Evolutionary conservation across 352 stramenopile genomes (phyloP).

Genomic region (Blastocystis sp.): DNA sequence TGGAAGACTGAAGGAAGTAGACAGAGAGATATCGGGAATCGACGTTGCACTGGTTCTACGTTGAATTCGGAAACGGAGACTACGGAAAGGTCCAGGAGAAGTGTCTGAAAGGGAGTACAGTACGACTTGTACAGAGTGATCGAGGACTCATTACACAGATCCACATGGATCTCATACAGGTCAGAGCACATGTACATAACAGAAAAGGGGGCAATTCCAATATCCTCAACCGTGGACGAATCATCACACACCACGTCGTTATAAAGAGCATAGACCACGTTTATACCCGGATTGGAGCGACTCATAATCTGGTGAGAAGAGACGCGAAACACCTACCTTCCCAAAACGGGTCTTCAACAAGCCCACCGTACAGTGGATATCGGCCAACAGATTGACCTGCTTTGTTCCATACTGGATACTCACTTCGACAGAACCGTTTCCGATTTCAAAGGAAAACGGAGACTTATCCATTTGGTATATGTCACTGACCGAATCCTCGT

Average conservation of each 20-base stretch:
- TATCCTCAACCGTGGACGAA: neutral
- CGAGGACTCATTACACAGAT: neutral
- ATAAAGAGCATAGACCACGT: neutral
- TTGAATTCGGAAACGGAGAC: neutral
- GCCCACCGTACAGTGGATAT: neutral
- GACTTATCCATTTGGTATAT: neutral
- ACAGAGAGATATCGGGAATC: neutral
- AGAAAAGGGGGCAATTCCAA: slow-evolving; percentile 16
- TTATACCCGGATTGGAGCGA: neutral
- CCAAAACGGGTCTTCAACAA: neutral
- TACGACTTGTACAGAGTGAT: slow-evolving; percentile 38
- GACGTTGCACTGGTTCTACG: slow-evolving; percentile 18
- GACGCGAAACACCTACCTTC: neutral
- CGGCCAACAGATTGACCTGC: neutral
- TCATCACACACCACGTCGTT: slow-evolving; percentile 36
- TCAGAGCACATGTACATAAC: slow-evolving; percentile 35
- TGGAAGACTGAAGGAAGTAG: neutral
- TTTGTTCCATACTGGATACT: slow-evolving; percentile 12
- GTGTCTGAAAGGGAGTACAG: slow-evolving; percentile 1
- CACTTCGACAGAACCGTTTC: neutral
- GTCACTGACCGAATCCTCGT: neutral
- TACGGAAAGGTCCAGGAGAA: slow-evolving; percentile 28
- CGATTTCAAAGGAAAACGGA: slow-evolving; percentile 44
- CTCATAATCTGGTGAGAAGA: slow-evolving; percentile 9
- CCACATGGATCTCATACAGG: slow-evolving; percentile 20